phyloP scores from a whole-genome alignment of 2,329 filamentous ascomycete species.

The Aspergillus spinulosporus region DNA sequence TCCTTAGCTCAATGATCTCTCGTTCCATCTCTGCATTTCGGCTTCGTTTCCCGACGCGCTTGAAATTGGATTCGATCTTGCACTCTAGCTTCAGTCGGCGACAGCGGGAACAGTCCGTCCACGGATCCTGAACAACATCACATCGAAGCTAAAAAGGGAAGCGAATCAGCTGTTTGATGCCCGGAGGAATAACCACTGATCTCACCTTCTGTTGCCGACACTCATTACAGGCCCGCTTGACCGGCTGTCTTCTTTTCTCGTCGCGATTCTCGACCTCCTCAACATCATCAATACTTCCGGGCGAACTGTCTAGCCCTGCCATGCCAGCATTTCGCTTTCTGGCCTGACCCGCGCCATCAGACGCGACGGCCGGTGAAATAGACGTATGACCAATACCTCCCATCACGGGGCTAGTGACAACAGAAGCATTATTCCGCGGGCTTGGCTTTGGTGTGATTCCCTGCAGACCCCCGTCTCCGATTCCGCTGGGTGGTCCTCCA shows the following conservation, averaged over 20 bases:
- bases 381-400: slow-evolving; percentile 35
- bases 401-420: slow-evolving; percentile 40
- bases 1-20: slow-evolving; percentile 54
- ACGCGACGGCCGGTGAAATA: slow-evolving; percentile 28
- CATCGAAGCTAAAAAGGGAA: slow-evolving; percentile 58
- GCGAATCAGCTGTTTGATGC: slow-evolving; percentile 8
- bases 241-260: slow-evolving; percentile 47
- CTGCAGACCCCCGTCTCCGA: slow-evolving; percentile 38
- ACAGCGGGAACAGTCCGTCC: slow-evolving; percentile 62
- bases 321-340: slow-evolving; percentile 47
- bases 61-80: slow-evolving; percentile 69
- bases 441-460: slow-evolving; percentile 27
- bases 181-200: not conserved
- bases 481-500: slow-evolving; percentile 34
- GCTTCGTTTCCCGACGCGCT: slow-evolving; percentile 66
- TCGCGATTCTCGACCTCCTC: slow-evolving; percentile 47
- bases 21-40: slow-evolving; percentile 65
- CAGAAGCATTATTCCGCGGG: slow-evolving; percentile 38
- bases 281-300: slow-evolving; percentile 47
- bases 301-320: slow-evolving; percentile 50
- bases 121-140: slow-evolving; percentile 66
- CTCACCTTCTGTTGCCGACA: slow-evolving; percentile 69
- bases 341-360: slow-evolving; percentile 33
- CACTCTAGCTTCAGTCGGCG: slow-evolving; percentile 63
- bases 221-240: slow-evolving; percentile 68